Conservation (phyloP, 352 stramenopile genomes). For the Phytopythium delawarense region DNA sequence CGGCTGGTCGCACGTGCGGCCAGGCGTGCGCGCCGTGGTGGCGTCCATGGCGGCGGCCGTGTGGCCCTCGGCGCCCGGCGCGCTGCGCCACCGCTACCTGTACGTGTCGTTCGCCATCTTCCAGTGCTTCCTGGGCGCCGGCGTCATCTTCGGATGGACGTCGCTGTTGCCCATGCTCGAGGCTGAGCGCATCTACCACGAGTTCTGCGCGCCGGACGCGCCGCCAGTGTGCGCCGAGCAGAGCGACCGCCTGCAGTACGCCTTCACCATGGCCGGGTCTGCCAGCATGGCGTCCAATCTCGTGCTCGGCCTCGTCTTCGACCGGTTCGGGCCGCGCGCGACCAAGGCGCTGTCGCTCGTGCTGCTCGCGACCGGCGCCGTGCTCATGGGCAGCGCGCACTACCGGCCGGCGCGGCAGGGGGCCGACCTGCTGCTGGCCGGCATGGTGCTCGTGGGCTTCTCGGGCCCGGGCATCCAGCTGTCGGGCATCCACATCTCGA, state of each 20-base stretch:
- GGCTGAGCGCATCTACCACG: conserved; percentile 50
- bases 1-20: conserved; percentile 1
- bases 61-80: conserved; percentile 10
- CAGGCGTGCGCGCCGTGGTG: conserved; percentile 10
- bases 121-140: conserved; percentile 56
- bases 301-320: conserved; percentile 53
- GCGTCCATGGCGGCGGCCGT: conserved; percentile 17
- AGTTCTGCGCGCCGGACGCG: conserved; percentile 30
- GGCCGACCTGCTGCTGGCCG: conserved; percentile 46
- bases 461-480: conserved; percentile 61
- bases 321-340: conserved; percentile 52
- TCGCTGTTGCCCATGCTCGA: conserved; percentile 56
- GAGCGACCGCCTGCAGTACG: conserved; percentile 52
- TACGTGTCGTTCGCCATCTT: conserved; percentile 54
- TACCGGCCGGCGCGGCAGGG: conserved; percentile 25
- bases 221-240: conserved; percentile 43
- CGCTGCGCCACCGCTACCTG: conserved; percentile 28
- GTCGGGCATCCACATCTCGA: conserved; percentile 69
- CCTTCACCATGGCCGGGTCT: conserved; percentile 55
- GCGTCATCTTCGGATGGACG: conserved; percentile 64
- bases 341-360: conserved; percentile 52
- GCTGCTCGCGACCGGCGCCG: conserved; percentile 36
- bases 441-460: conserved; percentile 63
- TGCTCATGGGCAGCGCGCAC: conserved; percentile 48
- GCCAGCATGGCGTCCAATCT: conserved; percentile 65